Evolutionary conservation across 2,329 filamentous ascomycete species (phyloP).

Genomic region (Pseudogymnoascus sp.): DNA sequence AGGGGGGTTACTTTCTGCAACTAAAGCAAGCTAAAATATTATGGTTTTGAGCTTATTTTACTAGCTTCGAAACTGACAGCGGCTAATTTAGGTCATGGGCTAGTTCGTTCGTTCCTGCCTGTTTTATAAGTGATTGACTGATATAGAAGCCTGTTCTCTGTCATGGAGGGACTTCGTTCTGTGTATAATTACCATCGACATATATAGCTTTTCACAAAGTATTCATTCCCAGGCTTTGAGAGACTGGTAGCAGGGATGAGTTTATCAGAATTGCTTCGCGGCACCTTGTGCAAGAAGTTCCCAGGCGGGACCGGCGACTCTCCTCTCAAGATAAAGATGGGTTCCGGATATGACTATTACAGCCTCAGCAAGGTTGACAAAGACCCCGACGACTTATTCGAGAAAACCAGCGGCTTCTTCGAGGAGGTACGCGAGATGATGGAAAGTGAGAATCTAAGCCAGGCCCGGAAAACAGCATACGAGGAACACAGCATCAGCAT

Average conservation of each 20-base stretch:
- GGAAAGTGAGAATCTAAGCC: background rate
- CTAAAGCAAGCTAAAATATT: background rate
- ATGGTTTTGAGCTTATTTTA: background rate
- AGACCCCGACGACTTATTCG: background rate
- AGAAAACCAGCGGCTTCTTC: background rate
- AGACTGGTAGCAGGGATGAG: background rate
- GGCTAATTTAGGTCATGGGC: background rate
- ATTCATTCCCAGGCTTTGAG: background rate
- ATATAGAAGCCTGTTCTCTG: background rate
- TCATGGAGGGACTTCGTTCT: background rate
- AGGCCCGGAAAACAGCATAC: background rate
- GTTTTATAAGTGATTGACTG: background rate
- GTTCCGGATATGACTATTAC: background rate
- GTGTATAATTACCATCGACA: background rate
- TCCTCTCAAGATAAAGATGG: background rate
- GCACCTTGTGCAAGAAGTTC: background rate
- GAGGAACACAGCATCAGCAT: background rate
- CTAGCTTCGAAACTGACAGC: background rate
- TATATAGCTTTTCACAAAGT: background rate
- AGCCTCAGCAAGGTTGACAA: background rate
- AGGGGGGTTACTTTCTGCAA: background rate
- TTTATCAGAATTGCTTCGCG: background rate
- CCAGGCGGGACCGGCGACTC: background rate
- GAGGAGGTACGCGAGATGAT: background rate
- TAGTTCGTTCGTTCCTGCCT: background rate